Base-by-base conservation (phyloP, 2,329 filamentous ascomycete genomes). In the Aspergillus fumigatus region DNA sequence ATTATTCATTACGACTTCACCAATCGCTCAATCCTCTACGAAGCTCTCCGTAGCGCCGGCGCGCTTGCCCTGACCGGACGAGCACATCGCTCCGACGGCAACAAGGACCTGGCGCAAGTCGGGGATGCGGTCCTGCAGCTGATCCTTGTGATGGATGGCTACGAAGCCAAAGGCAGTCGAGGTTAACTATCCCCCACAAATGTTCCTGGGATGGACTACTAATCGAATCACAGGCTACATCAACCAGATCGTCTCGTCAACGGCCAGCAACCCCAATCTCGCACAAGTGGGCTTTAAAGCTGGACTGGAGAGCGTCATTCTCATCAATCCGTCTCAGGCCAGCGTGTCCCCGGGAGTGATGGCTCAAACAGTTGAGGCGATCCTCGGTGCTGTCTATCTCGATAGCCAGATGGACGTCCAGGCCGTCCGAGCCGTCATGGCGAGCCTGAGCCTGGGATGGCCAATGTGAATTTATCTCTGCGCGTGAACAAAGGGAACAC, bases 321-420 rank as follows among this genome's bases (percentile, higher is more conserved):
- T 53, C 23, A 48, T n/a, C 2, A 65, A 63, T 29, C 58, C 47
- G 9, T 56, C 54, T n/a, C 65, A 68, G 54, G 48, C n/a, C 10
- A 29, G 5, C 2, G 48, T 67, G 4, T 65, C 65, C 1, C 25
- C 49, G 0, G 57, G 52, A 1, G 61, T 66, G 17, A 69, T 71
- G 61, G 69, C 71, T 1, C 65, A 59, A 3, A 66, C 69, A 0
- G 55, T 75, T 0, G 67, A 73, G 53, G 72, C 72, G 14, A 55
- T 75, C n/a, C 41, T 74, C n/a, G 72, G 70, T 3, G 73, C 70
- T 7, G 66, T 69, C 8, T 69, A 61, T 25, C 32, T 66, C 2
- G 73, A 75, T 47, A 67, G 63, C 27, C 59, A 61, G 1, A 51
- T 62, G 38, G 32, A 62, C 9, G 48, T 55, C 3, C n/a, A 50